Evolutionary conservation across 2,329 filamentous ascomycete genomes (phyloP), one percentile per base, ranked within the genome.

Genomic region (Penicillium occitanis): DNA sequence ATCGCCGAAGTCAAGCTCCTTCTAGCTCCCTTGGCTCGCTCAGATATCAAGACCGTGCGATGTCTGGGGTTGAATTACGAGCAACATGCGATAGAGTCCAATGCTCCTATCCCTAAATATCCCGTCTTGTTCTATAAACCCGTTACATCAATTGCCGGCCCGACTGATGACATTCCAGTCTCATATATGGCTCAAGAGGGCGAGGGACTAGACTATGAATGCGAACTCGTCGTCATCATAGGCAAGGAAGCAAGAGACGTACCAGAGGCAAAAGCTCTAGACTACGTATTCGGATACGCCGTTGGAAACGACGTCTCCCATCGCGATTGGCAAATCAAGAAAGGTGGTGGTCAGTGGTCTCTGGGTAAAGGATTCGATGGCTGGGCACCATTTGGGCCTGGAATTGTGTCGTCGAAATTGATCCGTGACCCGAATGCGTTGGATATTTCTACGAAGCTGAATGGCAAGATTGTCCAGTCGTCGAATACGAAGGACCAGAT

Each of bases 281-380:
- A 88, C 62, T 88, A 91, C 72, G 89, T 93, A 2, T 81, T 92
- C 1, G 91, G 91, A 5, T 93, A 93, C 74, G 83, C 88, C 1
- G 85, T 91, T 40, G 90, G 90, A 63, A 91, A 94, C 77, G 91
- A 94, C 75, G 85, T 94, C n/a, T 91, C 88, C 11, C 90, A 92
- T 78, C 87, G 91, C 48, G 89, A 91, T 69, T 93, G 90, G 88
- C 90, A 92, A 77, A 77, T 91, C 67, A 85, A 88, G 75, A 84
- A 82, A 48, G 88, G 88, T 17, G 88, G 88, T 17, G 85, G 88
- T 0, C 90, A 92, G 77, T 91, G 89, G 89, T 85, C 84, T 0
- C 79, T 91, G 14, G 90, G 89, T 44, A 92, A 92, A 76, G 87
- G 89, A 2, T 92, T 91, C 69, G 90, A 92, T 76, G 88, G 87